Evolutionary conservation across 2,329 filamentous ascomycete species (phyloP), one percentile per base, ranked within the genome.

Genomic region (Orbilia quercus): DNA sequence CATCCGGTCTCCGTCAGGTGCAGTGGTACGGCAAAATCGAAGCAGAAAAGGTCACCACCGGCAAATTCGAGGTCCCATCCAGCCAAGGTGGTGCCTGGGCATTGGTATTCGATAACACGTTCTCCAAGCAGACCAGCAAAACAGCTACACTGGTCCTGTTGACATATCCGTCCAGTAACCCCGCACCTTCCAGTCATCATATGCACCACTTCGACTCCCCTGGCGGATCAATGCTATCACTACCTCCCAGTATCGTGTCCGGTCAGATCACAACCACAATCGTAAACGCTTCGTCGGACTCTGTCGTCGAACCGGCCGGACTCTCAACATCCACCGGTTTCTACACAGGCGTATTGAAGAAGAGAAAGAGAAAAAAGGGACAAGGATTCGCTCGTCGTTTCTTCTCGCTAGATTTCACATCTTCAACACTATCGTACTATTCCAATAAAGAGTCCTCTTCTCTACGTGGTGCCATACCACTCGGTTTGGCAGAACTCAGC

Each of bases 81-180:
- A 88, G 88, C 34, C 88, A 95, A 75, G 91, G 89, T 22, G 95
- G 95, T 79, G 97, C 96, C 87, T 99, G 96, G 80, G 95, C 93
- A 65, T 84, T 99, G 74, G 92, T 98, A 31, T 96, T 99, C 79
- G 95, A 99, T 86, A 99, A 99, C 79, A 99, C 95, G 25, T 99
- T 99, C 80, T 96, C 93, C 72, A 98, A 97, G 82, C 91, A 90
- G 80, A 89, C 91, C 44, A 95, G 93, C 59, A 99, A 99, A 82
- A 96, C 90, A 28, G 92, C 92, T 18, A 98, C 94, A 6, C 91
- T 99, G 79, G 93, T 97, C 36, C 87, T 99, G 58, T 86, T 98
- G 80, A 98, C 92, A 40, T 97, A 98, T 79, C 93, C 94, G 7
- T 93, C 92, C 36, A 90, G 89, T 76, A 86, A 88, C 4, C 87